phyloP scores from a whole-genome alignment of 257 asterid genomes.

The Gardenia jasminoides region DNA sequence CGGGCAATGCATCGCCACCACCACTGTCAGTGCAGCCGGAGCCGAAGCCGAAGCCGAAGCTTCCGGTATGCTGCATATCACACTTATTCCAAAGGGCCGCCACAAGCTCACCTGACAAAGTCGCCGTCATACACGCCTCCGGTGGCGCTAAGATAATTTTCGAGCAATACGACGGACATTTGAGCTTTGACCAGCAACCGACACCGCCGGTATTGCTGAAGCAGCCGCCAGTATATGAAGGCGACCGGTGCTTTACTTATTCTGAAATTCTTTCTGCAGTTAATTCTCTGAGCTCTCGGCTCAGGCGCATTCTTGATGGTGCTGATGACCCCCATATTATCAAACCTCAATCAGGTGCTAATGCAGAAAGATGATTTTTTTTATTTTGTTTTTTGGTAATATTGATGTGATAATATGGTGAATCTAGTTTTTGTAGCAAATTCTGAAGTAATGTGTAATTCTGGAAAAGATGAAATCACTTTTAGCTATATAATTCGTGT shows the following conservation, averaged over 20 bases:
- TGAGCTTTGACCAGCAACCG: constrained; percentile 12
- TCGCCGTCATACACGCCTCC: constrained; percentile 71
- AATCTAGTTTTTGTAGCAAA: not conserved
- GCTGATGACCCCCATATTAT: constrained; percentile 44
- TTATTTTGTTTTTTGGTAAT: not conserved
- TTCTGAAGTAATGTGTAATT: not conserved
- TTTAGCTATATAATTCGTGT: not conserved
- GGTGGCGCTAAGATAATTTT: constrained; percentile 49
- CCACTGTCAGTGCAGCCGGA: not conserved
- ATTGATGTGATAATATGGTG: not conserved
- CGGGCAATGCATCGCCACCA: not conserved
- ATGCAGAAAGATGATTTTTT: not conserved
- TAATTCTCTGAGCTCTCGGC: constrained; percentile 55
- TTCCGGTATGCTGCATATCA: constrained; percentile 64
- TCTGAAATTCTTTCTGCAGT: constrained; percentile 66
- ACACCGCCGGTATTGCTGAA: constrained; percentile 17
- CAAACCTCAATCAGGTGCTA: constrained; percentile 45
- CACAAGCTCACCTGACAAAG: constrained; percentile 43
- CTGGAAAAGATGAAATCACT: too few relatives aligned
- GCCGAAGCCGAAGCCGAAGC: constrained; percentile 10
- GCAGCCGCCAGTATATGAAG: constrained; percentile 50
- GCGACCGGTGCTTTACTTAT: constrained; percentile 77
- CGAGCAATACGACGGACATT: constrained; percentile 23
- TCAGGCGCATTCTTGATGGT: constrained; percentile 56
- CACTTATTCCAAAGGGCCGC: constrained; percentile 67